Conservation (phyloP, 2,329 filamentous ascomycete genomes). For the Trichoderma gracile region DNA sequence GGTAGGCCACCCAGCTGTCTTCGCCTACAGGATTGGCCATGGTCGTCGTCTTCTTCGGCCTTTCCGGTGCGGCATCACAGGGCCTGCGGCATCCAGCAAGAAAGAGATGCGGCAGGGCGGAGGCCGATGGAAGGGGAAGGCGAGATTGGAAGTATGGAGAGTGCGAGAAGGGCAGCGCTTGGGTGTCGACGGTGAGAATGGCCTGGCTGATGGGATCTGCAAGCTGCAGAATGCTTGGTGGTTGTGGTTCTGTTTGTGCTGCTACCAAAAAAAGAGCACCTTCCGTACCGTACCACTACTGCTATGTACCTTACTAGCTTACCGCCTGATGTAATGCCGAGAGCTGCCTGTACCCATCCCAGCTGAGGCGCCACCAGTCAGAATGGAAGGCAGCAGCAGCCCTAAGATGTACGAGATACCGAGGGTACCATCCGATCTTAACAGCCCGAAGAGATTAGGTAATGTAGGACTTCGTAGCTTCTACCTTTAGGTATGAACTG, state of each 20-base stretch:
- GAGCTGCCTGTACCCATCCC: background rate
- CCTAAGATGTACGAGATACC: too few relatives aligned
- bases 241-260: background rate
- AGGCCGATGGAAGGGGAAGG: background rate
- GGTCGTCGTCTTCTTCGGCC: slow-evolving; percentile 30
- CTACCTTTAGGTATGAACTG: too few relatives aligned
- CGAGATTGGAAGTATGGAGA: background rate
- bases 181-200: slow-evolving; percentile 4
- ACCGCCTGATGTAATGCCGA: background rate
- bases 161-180: background rate
- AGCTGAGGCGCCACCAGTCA: too few relatives aligned
- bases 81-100: background rate
- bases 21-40: slow-evolving; percentile 68
- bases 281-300: too few relatives aligned
- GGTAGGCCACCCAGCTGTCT: slow-evolving; percentile 73
- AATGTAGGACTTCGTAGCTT: too few relatives aligned
- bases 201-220: slow-evolving; percentile 13
- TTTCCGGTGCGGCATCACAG: slow-evolving; percentile 33
- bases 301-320: too few relatives aligned
- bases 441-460: too few relatives aligned
- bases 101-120: background rate
- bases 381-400: too few relatives aligned
- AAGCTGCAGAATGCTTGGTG: background rate
- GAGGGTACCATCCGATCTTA: too few relatives aligned
- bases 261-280: background rate